These are phyloP conservation scores for Solanum corneliomulleri DNA, from an alignment of 257 asterid genomes.

Conservation along the genomic window DNA sequence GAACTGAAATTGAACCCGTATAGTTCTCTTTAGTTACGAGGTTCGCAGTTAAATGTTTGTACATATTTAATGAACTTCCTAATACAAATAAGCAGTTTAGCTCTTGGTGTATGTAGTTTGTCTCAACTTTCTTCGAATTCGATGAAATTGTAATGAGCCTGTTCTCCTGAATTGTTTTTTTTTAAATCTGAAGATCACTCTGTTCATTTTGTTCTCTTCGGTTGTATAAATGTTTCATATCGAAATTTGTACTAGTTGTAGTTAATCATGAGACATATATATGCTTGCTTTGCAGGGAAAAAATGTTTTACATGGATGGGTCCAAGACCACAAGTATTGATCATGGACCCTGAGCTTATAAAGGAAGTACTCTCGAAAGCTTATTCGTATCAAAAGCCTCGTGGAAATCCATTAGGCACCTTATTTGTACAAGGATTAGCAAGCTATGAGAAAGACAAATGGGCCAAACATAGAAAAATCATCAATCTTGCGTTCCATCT, in stretches of 20 bases:
- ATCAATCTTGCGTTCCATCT: slow-evolving; percentile 3
- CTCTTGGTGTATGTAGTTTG: background rate
- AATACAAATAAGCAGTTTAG: background rate
- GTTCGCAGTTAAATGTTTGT: background rate
- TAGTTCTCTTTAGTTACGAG: too few species aligned
- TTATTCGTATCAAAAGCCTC: slow-evolving; percentile 14
- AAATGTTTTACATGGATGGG: slow-evolving; percentile 43
- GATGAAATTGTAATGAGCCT: background rate
- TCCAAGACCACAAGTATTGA: slow-evolving; percentile 24
- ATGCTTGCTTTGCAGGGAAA: slow-evolving; percentile 23
- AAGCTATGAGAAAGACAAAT: slow-evolving; percentile 23
- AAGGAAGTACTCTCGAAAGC: slow-evolving; percentile 35
- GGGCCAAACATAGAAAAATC: slow-evolving; percentile 53
- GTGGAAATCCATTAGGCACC: slow-evolving; percentile 22
- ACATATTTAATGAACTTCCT: background rate
- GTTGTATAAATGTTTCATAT: background rate
- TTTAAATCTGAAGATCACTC: background rate
- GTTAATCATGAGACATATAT: background rate
- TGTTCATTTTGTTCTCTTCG: background rate
- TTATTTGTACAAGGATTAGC: slow-evolving; percentile 27
- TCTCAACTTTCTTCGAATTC: background rate
- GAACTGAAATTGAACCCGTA: background rate
- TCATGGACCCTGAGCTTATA: slow-evolving; percentile 34
- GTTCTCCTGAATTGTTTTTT: background rate
- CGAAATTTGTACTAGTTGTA: background rate